A percentile compares a stretch with the other conserved stretches of the same genome.
phyloP scores from a whole-genome alignment of 1,284 basidiomycete species.

The Vanrija pseudolonga region DNA sequence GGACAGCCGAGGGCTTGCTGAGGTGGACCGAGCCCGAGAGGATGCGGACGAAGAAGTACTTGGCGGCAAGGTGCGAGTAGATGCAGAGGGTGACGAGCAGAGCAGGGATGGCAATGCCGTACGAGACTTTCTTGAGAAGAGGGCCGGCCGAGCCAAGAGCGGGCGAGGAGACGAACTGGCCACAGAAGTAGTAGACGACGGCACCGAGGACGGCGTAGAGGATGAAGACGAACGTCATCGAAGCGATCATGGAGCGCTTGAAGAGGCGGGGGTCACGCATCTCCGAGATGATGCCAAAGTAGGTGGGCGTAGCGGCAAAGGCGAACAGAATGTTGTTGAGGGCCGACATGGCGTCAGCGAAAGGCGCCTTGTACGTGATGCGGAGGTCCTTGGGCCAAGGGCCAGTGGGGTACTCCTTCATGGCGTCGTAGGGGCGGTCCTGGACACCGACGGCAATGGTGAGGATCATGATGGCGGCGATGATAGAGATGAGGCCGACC shows the following conservation, averaged over 20 bases:
- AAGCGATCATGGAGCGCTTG: slow-evolving; percentile 23
- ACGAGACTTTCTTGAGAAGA: slow-evolving; percentile 46
- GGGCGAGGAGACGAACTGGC: slow-evolving; percentile 45
- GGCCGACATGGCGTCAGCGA: slow-evolving; percentile 41
- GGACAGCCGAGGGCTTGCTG: slow-evolving; percentile 19
- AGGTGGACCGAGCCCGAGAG: slow-evolving; percentile 32
- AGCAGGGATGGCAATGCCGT: slow-evolving; percentile 46
- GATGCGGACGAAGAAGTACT: slow-evolving; percentile 35
- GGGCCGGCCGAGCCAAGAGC: slow-evolving; percentile 46
- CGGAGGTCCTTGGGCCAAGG: slow-evolving; percentile 33
- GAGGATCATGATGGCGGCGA: slow-evolving; percentile 43
- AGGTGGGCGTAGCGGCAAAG: slow-evolving; percentile 24
- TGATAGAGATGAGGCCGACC: slow-evolving; percentile 31
- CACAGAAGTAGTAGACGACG: slow-evolving; percentile 34
- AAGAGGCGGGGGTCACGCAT: slow-evolving; percentile 33
- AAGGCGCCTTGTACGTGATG: slow-evolving; percentile 22
- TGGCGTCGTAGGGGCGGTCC: slow-evolving; percentile 38
- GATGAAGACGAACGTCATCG: slow-evolving; percentile 20
- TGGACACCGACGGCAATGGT: slow-evolving; percentile 46
- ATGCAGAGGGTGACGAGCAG: slow-evolving; percentile 24
- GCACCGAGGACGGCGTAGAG: slow-evolving; percentile 31
- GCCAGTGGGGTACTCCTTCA: slow-evolving; percentile 3
- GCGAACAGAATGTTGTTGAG: slow-evolving; percentile 30
- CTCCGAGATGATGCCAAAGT: slow-evolving; percentile 36
- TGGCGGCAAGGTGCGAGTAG: slow-evolving; percentile 31